These are phyloP conservation scores for Deinandra increscens DNA, from an alignment of 129 eudicot species.

Conservation along the genomic window DNA sequence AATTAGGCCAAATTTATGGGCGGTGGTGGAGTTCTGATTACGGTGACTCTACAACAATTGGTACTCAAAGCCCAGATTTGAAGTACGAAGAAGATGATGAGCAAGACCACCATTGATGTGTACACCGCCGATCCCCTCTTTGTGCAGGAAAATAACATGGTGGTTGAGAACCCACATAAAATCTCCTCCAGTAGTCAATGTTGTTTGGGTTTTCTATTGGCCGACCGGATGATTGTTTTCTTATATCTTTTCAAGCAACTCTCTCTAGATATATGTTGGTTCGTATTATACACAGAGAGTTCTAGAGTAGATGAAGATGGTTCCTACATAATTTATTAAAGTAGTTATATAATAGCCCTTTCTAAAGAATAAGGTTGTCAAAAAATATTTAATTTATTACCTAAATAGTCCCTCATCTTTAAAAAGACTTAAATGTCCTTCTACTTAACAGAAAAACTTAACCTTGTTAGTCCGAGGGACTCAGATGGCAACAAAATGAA, in stretches of 20 bases:
- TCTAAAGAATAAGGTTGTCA: no score
- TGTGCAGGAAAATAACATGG: slow-evolving; percentile 66
- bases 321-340: no score
- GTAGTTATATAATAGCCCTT: no score
- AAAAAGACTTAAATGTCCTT: no score
- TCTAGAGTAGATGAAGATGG: no score
- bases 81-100: slow-evolving; percentile 42
- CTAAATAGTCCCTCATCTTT: no score
- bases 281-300: neutral
- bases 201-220: neutral
- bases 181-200: slow-evolving; percentile 20
- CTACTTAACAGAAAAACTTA: no score
- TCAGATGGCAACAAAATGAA: no score
- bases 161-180: slow-evolving; percentile 57
- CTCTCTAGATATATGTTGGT: neutral
- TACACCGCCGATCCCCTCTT: slow-evolving; percentile 24
- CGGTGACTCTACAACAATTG: slow-evolving; percentile 38
- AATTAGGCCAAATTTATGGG: no score
- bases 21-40: slow-evolving; percentile 39
- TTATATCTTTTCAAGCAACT: neutral
- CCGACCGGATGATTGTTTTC: neutral
- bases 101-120: slow-evolving; percentile 33
- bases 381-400: no score
- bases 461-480: no score
- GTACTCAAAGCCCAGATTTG: slow-evolving; percentile 40